Base-by-base conservation (phyloP, 495 filamentous ascomycete species). In the Hypoxylon cercidicola region DNA sequence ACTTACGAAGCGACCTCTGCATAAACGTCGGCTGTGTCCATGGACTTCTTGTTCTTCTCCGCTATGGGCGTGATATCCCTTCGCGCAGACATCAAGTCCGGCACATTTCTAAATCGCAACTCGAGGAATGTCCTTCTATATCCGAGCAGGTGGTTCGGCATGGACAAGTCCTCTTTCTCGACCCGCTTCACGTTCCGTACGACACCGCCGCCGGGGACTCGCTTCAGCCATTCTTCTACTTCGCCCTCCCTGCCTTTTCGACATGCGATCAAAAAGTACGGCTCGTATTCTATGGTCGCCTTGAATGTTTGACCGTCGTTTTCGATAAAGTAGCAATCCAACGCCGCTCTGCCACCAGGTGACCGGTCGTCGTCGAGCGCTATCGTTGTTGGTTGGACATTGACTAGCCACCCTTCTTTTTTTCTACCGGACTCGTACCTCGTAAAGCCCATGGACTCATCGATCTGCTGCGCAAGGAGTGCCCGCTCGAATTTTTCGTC, bases 21-120 rank as follows among this genome's bases (percentile, higher is more conserved):
- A 85, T 98, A 99, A 66, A 94, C 92, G 82, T 99, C 95, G 91
- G 98, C 96, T 47, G 93, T 90, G 80, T 89, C 92, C 81, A 96
- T 87, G 62, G 89, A 93, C 73, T 92, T 94, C 81, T 90, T 96
- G 68, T 98, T 99, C 78, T 93, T 96, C 77, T 97, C 93, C 23
- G 93, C 95, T 75, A 99, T 84, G 9, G 95, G 95, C 80, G 93
- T 87, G 37, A 99, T 84, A 15, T 87, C 85, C 62, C 86, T 91
- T 66, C 93, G 84, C 20, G 93, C 94, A 50, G 87, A 87, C 67
- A 99, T 81, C 56, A 99, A 74, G 76, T 97, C 90, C 55, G 79
- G 77, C 21, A 97, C 93, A 71, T 97, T 99, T 54, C 85, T 86
- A 73, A 99, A 99, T 49, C 83, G 84, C 50, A 97, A 76, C 75